Evolutionary conservation across 257 asterid genomes (phyloP), one percentile per base, ranked within the genome.

Genomic region (Haberlea rhodopensis): DNA sequence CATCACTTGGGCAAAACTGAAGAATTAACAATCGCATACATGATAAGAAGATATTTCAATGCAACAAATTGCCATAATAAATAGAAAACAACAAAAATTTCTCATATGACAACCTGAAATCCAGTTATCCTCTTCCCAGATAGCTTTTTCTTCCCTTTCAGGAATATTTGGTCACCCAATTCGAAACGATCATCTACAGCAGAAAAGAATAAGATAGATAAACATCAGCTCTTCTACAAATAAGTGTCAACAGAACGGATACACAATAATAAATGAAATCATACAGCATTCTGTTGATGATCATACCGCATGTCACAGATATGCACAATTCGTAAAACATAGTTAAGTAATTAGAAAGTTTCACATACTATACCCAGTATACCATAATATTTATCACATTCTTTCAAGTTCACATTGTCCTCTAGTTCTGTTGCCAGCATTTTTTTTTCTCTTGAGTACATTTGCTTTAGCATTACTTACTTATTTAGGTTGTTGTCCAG

Each of bases 91-190:
- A 34, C 23, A 1, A 53, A n/a, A 31, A 31, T 6, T 9, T 8
- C 34, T 26, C 9, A 26, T 22, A 45, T 66, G 22, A 24, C 8
- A 16, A 90, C 97, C 97, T 88, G 91, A 78, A 91, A 85, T 72
- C 98, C 98, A 31, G 87, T 87, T 57, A 91, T 84, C 80, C 88
- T 82, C 76, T 82, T 91, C 71, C 84, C 86, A 53, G 87, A 57
- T 53, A 63, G 68, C 76, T 85, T 91, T 78, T 84, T 89, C 83
- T 87, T 91, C 68, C 92, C 95, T 34, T 75, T 82, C 22, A 87
- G 65, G 76, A 82, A 73, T 63, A 89, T 66, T 63, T 86, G 87
- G 69, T 76, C 73, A 28, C 92, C 90, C 82, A 91, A 66, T 68
- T 84, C 78, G 78, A 89, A 72, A 20, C 84, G 81, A 56, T 89